These are phyloP conservation scores for Cercospora sp. DNA, from an alignment of 2,329 filamentous ascomycete species.

Conservation along the genomic window DNA sequence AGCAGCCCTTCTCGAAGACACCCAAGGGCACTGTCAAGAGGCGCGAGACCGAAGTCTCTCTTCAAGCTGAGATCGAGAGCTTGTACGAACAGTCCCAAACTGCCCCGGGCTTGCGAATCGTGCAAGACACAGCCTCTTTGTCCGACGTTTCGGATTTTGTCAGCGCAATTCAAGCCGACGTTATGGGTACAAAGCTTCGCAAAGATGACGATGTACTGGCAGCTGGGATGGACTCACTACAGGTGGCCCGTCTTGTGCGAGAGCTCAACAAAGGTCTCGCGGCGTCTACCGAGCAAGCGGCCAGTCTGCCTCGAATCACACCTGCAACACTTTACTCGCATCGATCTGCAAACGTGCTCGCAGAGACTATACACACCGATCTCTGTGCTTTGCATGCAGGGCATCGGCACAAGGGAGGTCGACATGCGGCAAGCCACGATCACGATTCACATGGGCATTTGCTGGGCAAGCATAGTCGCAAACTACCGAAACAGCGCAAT, in stretches of 20 bases:
- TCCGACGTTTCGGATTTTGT: not conserved
- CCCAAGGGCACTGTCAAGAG: slow-evolving; percentile 5
- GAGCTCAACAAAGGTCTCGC: slow-evolving; percentile 5
- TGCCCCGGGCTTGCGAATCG: not conserved
- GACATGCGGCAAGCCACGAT: not conserved
- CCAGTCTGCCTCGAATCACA: not conserved
- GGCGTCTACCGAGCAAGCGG: not conserved
- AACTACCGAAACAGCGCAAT: not conserved
- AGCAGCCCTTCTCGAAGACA: not conserved
- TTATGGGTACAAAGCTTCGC: not conserved
- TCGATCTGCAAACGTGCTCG: not conserved
- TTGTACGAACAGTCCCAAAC: not conserved
- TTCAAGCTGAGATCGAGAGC: not conserved
- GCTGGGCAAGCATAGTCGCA: not conserved
- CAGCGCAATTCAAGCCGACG: not conserved
- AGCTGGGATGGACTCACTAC: slow-evolving; percentile 17
- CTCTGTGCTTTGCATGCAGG: not conserved
- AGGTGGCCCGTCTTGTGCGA: slow-evolving; percentile 44
- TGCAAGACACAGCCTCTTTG: not conserved
- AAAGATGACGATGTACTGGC: slow-evolving; percentile 20
- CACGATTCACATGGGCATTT: not conserved
- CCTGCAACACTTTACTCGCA: not conserved
- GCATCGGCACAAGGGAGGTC: not conserved
- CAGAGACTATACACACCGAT: not conserved
- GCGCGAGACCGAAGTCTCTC: not conserved